Evolutionary conservation across 2,329 filamentous ascomycete species (phyloP), one percentile per base, ranked within the genome.

Genomic region (Tolypocladium cylindrosporum): DNA sequence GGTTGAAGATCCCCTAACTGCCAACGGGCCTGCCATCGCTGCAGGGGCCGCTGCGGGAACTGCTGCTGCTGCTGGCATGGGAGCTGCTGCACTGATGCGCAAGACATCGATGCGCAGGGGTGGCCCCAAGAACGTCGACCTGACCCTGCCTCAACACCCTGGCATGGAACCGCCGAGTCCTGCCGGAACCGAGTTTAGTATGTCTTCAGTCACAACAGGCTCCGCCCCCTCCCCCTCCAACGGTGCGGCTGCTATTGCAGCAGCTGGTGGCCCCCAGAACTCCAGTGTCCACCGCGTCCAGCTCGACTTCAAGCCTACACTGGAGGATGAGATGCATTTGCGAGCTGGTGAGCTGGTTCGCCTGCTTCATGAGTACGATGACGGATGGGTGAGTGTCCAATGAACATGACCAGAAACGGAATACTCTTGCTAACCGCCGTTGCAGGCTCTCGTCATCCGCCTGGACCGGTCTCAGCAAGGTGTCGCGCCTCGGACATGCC

Each of bases 351-450:
- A 95, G 61, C 79, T 99, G 54, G 90, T 97, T 55, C 84, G 93
- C 62, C 78, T 99, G 62, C 79, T 97, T 56, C 93, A 97, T 69
- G 92, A 96, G 74, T 99, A 97, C 67, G 94, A 99, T 69, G 94
- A 99, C 74, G 94, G 94, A 67, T 99, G 94, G 94, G 90, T 93
- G 82, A 82, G 89, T 81, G 24, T 36, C n/a, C 14, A 10, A 1
- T 21, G n/a, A 34, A n/a, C 37, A 36, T 19, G 19, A 10, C 24
- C 13, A 19, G 14, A 21, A 31, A 3, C 9, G 7, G 13, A 34
- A 7, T 7, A 10, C 6, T 16, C 24, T 21, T 27, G n/a, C 48
- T 51, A 24, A 51, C 13, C 19, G 21, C 41, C n/a, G 34, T 27
- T 8, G 39, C 10, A 54, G 90, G 90, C 92, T 68, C 89, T 97